Base-by-base conservation (phyloP, 2,329 filamentous ascomycete species). In the Fusarium coicis region DNA sequence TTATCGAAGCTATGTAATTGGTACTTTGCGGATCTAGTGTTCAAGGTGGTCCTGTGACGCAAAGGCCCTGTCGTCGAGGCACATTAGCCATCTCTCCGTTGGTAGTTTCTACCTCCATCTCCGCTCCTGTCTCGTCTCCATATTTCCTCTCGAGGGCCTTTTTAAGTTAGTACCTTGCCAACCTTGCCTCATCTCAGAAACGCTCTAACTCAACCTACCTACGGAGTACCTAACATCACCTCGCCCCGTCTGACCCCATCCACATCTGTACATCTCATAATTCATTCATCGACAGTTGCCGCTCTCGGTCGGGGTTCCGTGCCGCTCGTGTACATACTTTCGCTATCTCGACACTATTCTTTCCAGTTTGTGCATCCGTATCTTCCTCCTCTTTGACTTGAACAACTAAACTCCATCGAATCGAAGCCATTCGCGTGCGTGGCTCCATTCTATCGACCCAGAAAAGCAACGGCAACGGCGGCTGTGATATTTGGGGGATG, bases 161-260 rank as follows among this genome's bases (percentile, higher is more conserved):
- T 73, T 73, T 73, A 61, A 70, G 66, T 70, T 69, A 69, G 66
- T 64, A 56, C 70, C 69, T 73, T 60, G 67, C 65, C 65, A 61
- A 68, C 69, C 66, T 60, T 59, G 54, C 71, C 70, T 74, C 64
- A 64, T 63, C 67, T 74, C 67, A 74, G 68, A 68, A 68, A 68
- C 62, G 66, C 68, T 73, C 74, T 75, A 72, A 74, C 74, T 70
- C 69, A 63, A 68, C 72, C 64, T 74, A 68, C 75, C 70, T 75
- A 26, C 26, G 26, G 26, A 26, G 26, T 26, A 56, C 53, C 30
- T 58, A 49, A 46, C 63, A 67, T 67, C 61, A 62, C 54, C 65
- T 77, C 74, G 73, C 75, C 71, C 75, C 66, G 75, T 77, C 63
- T 62, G 68, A 73, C 73, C 70, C 74, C 71, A 69, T 63, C 66